These are phyloP conservation scores for Bifiguratus adelaidae DNA, from an alignment of 192 early-diverging fungal species.

Conservation along the genomic window DNA sequence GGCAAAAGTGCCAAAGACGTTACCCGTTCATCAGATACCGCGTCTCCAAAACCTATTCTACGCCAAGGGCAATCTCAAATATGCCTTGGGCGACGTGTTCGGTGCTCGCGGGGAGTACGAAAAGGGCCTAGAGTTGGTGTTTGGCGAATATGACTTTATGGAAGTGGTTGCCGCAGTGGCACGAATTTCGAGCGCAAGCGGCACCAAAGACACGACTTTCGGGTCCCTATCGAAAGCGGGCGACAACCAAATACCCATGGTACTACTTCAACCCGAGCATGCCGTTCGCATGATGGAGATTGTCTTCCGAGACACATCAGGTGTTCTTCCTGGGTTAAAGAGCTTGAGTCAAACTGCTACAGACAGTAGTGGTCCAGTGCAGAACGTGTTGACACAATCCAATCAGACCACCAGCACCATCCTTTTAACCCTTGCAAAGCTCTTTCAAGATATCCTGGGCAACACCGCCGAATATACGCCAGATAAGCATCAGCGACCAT, in stretches of 20 bases:
- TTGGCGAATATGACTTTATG: constrained; percentile 38
- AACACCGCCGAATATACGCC: constrained; percentile 20
- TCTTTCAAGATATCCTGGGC: constrained; percentile 69
- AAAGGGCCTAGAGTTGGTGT: constrained; percentile 65
- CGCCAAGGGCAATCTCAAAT: constrained; percentile 77
- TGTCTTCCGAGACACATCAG: constrained; percentile 47
- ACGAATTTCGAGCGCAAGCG: background rate
- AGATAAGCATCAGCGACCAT: constrained; percentile 31
- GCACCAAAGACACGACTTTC: constrained; percentile 18
- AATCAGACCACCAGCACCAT: constrained; percentile 59
- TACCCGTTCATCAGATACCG: constrained; percentile 52
- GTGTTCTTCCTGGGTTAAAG: constrained; percentile 55
- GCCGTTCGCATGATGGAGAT: constrained; percentile 41
- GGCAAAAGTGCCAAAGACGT: constrained; percentile 19
- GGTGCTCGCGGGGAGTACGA: constrained; percentile 75
- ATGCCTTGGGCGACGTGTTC: constrained; percentile 58
- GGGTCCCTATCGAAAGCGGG: constrained; percentile 4
- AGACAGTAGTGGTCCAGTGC: background rate
- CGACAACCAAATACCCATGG: constrained; percentile 34
- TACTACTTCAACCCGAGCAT: constrained; percentile 52
- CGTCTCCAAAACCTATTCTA: constrained; percentile 78
- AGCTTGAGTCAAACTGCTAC: constrained; percentile 14
- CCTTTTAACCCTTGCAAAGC: constrained; percentile 76
- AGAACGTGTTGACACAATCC: constrained; percentile 31
- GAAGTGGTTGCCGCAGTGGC: constrained; percentile 33